A percentile compares a stretch with the other conserved stretches of the same genome.
Evolutionary conservation across 2,329 filamentous ascomycete species (phyloP).

Genomic region (Zymoseptoria brevis): DNA sequence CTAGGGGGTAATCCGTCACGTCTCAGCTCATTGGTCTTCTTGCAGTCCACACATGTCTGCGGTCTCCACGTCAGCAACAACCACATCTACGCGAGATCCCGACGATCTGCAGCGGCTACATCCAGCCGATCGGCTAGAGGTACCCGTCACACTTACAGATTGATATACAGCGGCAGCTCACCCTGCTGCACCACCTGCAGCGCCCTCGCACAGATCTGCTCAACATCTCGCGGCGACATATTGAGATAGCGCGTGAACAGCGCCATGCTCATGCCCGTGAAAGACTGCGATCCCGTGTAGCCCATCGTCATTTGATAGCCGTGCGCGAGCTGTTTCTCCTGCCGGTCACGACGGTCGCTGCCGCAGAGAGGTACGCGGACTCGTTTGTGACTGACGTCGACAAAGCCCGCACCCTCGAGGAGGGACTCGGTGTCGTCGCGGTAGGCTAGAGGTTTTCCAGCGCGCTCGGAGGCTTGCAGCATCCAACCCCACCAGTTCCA

Average conservation of each 20-base stretch:
- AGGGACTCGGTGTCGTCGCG: constrained; percentile 53
- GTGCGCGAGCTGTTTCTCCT: constrained; percentile 60
- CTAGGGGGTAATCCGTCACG: background rate
- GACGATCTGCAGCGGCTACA: background rate
- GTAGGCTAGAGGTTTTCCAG: constrained; percentile 58
- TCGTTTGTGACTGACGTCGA: constrained; percentile 61
- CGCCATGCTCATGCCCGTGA: constrained; percentile 23
- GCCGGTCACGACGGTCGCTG: constrained; percentile 55
- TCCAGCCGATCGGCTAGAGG: background rate
- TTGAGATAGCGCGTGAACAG: constrained; percentile 55
- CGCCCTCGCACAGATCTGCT: constrained; percentile 57
- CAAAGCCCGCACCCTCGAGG: constrained; percentile 66
- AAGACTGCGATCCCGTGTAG: constrained; percentile 16
- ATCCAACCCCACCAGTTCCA: constrained; percentile 62
- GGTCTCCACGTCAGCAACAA: constrained; percentile 9
- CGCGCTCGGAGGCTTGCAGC: constrained; percentile 57
- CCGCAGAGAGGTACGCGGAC: constrained; percentile 56
- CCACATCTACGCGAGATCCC: background rate
- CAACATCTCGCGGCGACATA: constrained; percentile 54
- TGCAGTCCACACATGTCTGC: constrained; percentile 42
- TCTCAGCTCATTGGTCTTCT: constrained; percentile 31
- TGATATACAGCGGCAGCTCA: constrained; percentile 50
- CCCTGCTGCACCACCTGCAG: constrained; percentile 11
- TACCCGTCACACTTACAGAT: constrained; percentile 55
- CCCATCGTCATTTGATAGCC: constrained; percentile 77